Conservation (phyloP, 2,329 filamentous ascomycete genomes). For the Clarireedia hainanense region DNA sequence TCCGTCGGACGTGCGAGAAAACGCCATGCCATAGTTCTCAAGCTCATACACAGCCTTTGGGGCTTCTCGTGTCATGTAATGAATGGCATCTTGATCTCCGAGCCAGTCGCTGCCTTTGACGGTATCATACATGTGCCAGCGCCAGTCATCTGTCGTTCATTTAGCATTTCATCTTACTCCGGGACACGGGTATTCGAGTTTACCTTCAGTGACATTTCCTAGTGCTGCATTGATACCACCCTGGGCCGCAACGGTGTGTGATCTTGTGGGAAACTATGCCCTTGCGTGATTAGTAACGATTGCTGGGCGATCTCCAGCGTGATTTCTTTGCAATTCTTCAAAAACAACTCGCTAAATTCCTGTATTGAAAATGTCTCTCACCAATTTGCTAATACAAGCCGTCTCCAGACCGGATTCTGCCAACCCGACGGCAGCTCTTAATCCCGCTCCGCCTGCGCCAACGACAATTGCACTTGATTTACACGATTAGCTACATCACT, state of each 20-base stretch:
- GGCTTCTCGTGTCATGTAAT: constrained; percentile 51
- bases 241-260: constrained; percentile 74
- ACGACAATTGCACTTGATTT: constrained; percentile 42
- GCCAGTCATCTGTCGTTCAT: constrained; percentile 41
- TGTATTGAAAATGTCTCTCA: neutral
- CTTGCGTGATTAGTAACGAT: neutral
- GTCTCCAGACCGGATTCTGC: constrained; percentile 87
- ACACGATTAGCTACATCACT: neutral
- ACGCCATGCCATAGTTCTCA: constrained; percentile 47
- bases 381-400: constrained; percentile 59
- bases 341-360: too few relatives aligned
- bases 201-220: constrained; percentile 54
- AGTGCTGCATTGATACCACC: constrained; percentile 84
- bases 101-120: constrained; percentile 53
- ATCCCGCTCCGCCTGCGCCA: constrained; percentile 72
- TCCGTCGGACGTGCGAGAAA: constrained; percentile 39
- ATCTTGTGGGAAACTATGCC: constrained; percentile 63
- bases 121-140: constrained; percentile 54
- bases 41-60: constrained; percentile 46
- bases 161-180: neutral
- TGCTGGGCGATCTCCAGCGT: neutral
- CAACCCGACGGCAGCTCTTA: constrained; percentile 77
- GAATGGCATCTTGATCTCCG: constrained; percentile 51
- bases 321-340: too few relatives aligned
- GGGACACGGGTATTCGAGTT: constrained; percentile 4